Evolutionary conservation across 2,329 filamentous ascomycete genomes (phyloP).

Genomic region (Colletotrichum sp.): DNA sequence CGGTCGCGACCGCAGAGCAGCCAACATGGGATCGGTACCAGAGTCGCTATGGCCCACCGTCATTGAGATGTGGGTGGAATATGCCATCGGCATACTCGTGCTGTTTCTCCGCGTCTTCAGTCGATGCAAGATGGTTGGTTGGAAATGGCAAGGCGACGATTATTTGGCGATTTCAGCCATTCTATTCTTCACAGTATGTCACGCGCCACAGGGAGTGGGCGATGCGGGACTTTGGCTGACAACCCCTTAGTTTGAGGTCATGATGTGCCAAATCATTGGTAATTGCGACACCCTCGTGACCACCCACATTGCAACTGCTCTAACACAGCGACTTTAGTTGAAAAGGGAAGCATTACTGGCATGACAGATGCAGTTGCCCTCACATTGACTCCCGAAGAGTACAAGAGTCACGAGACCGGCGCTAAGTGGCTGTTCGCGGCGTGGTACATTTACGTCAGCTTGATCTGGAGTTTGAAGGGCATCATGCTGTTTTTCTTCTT

Average conservation of each 20-base stretch:
- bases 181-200: slow-evolving; percentile 11
- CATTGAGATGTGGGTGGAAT: slow-evolving; percentile 19
- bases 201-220: background rate
- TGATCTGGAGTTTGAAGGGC: slow-evolving; percentile 18
- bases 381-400: background rate
- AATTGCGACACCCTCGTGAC: background rate
- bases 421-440: slow-evolving; percentile 18
- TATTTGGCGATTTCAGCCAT: slow-evolving; percentile 8
- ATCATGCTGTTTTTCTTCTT: slow-evolving; percentile 16
- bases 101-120: slow-evolving; percentile 7
- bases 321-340: background rate
- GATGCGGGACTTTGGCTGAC: background rate
- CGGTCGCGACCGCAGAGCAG: background rate
- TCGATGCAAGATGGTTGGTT: background rate
- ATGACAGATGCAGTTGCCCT: slow-evolving; percentile 10
- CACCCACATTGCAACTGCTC: background rate
- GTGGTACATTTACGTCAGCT: slow-evolving; percentile 14
- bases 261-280: slow-evolving; percentile 19
- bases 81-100: slow-evolving; percentile 2
- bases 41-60: background rate
- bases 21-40: background rate
- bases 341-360: slow-evolving; percentile 12
- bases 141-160: slow-evolving; percentile 11
- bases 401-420: slow-evolving; percentile 10
- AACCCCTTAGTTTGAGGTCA: slow-evolving; percentile 2